phyloP scores from a whole-genome alignment of 1,284 basidiomycete genomes.

The Trichosporon coremiiforme region DNA sequence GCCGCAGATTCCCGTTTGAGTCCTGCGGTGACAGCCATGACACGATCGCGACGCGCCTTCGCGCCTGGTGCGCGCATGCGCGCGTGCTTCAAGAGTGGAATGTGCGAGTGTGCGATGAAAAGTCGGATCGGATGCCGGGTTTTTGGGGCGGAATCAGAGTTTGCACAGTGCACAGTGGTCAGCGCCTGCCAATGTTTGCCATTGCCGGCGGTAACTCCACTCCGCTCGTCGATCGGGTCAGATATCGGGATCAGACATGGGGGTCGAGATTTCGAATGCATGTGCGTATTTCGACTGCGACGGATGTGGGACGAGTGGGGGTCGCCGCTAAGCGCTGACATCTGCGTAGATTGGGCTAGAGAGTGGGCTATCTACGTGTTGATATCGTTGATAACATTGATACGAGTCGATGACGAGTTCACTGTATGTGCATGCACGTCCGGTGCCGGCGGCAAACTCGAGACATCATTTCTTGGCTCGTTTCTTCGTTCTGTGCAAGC shows the following conservation, averaged over 20 bases:
- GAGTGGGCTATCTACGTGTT: no score
- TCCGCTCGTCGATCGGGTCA: background rate
- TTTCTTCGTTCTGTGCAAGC: background rate
- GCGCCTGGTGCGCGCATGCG: background rate
- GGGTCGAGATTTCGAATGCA: background rate
- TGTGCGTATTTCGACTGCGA: background rate
- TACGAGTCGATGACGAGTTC: background rate
- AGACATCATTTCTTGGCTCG: background rate
- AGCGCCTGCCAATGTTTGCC: background rate
- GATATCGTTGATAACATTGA: no score
- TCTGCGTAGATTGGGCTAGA: no score
- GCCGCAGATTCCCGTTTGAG: background rate
- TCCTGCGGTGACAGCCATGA: background rate
- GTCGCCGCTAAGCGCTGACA: background rate
- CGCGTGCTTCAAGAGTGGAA: background rate
- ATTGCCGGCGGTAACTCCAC: constrained; percentile 2
- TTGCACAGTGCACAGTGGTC: background rate
- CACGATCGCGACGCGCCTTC: background rate
- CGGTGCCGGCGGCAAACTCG: no score
- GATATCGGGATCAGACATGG: background rate
- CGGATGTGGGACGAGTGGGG: no score
- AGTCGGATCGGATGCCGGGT: background rate
- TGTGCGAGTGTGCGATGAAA: background rate
- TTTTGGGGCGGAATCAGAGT: constrained; percentile 2
- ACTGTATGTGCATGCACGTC: background rate